Conservation (phyloP, 2,329 filamentous ascomycete species). For the Xylaria hypoxylon region DNA sequence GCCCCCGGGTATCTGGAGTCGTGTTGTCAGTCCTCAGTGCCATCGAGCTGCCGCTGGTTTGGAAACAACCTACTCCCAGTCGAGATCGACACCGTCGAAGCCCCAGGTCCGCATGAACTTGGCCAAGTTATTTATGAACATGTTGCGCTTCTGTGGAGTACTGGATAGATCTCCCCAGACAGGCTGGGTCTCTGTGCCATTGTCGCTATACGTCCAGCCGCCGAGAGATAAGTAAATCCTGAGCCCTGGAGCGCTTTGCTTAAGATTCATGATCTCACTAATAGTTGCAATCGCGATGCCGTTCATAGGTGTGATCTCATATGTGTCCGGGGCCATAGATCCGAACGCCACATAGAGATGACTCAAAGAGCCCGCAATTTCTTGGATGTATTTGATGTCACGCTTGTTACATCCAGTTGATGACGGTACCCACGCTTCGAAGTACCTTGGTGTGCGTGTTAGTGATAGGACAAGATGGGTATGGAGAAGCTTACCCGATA, state of each 20-base stretch:
- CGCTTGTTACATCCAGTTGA: slow-evolving; percentile 20
- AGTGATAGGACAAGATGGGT: slow-evolving; percentile 12
- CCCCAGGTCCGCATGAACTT: slow-evolving; percentile 32
- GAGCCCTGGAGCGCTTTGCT: slow-evolving; percentile 41
- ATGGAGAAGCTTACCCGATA: slow-evolving; percentile 2
- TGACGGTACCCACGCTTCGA: slow-evolving; percentile 20
- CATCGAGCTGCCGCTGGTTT: not conserved
- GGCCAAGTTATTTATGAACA: slow-evolving; percentile 15
- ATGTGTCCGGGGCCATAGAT: slow-evolving; percentile 26
- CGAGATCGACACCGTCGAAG: slow-evolving; percentile 35
- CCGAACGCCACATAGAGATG: slow-evolving; percentile 30
- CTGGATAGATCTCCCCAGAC: slow-evolving; percentile 23
- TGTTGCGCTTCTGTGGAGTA: slow-evolving; percentile 7
- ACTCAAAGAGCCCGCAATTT: slow-evolving; percentile 24
- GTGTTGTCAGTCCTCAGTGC: not conserved
- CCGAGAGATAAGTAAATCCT: slow-evolving; percentile 28
- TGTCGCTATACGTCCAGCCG: slow-evolving; percentile 30
- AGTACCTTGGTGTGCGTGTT: slow-evolving; percentile 12
- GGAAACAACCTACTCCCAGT: slow-evolving; percentile 34
- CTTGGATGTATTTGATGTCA: slow-evolving; percentile 22
- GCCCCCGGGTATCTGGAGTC: slow-evolving; percentile 15
- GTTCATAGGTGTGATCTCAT: slow-evolving; percentile 30
- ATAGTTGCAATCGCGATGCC: slow-evolving; percentile 24
- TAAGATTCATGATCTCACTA: slow-evolving; percentile 44
- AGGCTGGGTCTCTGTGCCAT: slow-evolving; percentile 19